A percentile compares a stretch with the other conserved stretches of the same genome.
These are phyloP conservation scores for Trichoderma harzianum DNA, from an alignment of 2,329 filamentous ascomycete species.

Conservation along the genomic window DNA sequence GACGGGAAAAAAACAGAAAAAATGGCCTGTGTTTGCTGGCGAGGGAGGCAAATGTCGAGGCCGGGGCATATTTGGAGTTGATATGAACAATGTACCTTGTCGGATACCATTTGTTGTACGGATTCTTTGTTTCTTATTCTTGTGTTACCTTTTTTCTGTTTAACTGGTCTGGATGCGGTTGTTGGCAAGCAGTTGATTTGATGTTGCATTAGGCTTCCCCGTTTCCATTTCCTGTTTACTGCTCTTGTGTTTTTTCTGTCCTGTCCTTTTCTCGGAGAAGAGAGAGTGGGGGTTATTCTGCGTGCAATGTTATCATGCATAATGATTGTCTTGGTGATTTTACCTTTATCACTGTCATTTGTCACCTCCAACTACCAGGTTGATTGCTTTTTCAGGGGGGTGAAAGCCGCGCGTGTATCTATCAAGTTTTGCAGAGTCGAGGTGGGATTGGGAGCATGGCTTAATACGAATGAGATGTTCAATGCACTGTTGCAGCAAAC, in stretches of 20 bases:
- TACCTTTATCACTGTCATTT: background rate
- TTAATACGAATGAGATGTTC: background rate
- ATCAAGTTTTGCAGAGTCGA: background rate
- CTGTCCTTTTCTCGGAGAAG: background rate
- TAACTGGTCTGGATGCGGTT: background rate
- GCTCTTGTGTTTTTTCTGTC: background rate
- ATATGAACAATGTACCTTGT: slow-evolving; percentile 21
- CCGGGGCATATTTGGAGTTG: slow-evolving; percentile 15
- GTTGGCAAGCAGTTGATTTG: background rate
- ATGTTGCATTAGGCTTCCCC: background rate
- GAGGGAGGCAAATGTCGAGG: background rate
- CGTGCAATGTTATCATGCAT: background rate
- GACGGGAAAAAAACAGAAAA: slow-evolving; percentile 11
- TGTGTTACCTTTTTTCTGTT: background rate
- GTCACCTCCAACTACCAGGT: background rate
- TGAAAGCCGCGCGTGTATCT: background rate
- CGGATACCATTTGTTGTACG: slow-evolving; percentile 29
- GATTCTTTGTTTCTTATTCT: slow-evolving; percentile 1
- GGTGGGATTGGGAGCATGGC: background rate
- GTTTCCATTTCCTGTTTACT: background rate
- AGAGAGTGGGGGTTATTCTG: background rate
- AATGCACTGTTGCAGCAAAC: background rate
- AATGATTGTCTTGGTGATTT: background rate
- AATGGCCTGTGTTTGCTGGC: background rate
- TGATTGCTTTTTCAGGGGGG: background rate